Percentiles rank a stretch among this genome's conserved stretches.
Conservation (phyloP, 2,329 filamentous ascomycete species). For the Rutstroemia sp. region DNA sequence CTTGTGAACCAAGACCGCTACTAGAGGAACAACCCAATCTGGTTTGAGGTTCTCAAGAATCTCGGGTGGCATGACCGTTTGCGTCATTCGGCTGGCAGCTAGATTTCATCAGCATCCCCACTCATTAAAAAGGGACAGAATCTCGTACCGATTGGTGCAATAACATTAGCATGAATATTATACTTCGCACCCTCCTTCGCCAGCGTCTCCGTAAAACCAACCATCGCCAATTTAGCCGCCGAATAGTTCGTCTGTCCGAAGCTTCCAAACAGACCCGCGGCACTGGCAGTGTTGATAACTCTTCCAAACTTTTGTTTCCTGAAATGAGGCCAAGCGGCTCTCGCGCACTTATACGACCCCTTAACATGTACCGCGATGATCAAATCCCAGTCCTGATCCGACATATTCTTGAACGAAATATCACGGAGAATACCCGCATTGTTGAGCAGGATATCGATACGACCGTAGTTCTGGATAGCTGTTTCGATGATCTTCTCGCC, state of each 20-base stretch:
- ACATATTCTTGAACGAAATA: conserved; percentile 98
- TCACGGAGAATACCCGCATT: conserved; percentile 92
- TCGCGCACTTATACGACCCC: conserved; percentile 91
- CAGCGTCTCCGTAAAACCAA: conserved; percentile 95
- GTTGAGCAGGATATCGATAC: conserved; percentile 93
- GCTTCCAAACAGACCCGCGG: conserved; percentile 88
- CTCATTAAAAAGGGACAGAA: neutral
- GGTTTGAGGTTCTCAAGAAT: conserved; percentile 70
- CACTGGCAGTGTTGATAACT: conserved; percentile 95
- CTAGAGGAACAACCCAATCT: conserved; percentile 90
- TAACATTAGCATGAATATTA: conserved; percentile 92
- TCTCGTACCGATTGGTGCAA: conserved; percentile 65
- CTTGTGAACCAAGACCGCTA: conserved; percentile 80
- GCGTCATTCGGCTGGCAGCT: conserved; percentile 92
- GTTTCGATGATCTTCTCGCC: conserved; percentile 93
- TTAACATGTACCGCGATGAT: conserved; percentile 88
- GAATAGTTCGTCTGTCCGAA: conserved; percentile 98
- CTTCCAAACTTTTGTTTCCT: conserved; percentile 97
- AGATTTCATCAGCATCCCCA: conserved; percentile 15
- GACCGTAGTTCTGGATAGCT: conserved; percentile 71
- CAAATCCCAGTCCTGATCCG: conserved; percentile 92
- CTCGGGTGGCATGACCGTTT: conserved; percentile 93
- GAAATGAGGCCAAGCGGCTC: conserved; percentile 95
- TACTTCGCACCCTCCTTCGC: conserved; percentile 98
- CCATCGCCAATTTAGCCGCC: conserved; percentile 88